Base-by-base conservation (phyloP, 2,329 filamentous ascomycete species). In the Exophiala sp. region DNA sequence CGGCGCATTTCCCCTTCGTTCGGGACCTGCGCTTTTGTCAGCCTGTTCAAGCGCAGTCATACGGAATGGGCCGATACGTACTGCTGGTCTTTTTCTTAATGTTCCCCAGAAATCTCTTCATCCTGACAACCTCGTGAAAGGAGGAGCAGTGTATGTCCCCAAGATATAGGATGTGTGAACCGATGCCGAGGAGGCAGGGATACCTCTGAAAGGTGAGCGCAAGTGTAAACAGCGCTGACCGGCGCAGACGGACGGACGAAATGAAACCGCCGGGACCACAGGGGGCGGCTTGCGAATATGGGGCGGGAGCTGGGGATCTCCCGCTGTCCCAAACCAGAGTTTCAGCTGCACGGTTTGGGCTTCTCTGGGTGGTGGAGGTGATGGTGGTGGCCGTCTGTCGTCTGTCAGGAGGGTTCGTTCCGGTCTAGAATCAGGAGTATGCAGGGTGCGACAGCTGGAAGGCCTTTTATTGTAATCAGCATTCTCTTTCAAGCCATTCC, bases 21-120 rank as follows among this genome's bases (percentile, higher is more conserved):
- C 53, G 13, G 49, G 53, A 37, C 49, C 56, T 58, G 35, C 43
- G 39, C 27, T 38, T 16, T 7, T 13, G 44, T 58, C 48, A 58
- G 52, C 44, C 29, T 46, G 22, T 8, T 37, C 19, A 16, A 18
- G 16, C 34, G 14, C 34, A 13, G 13, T 22, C 38, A 23, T 14
- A 18, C n/a, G 5, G 3, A 16, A 3, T 16, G 11, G 30, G 11
- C 11, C 30, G 39, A 3, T 13, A 7, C 49, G 40, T 55, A 56
- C 54, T 57, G 30, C 39, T 43, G n/a, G 39, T 52, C 49, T 58
- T 58, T 47, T 55, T 58, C 29, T 58, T 58, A 46, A 58, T 58
- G 37, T 48, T 56, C 18, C 53, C 56, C 27, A 58, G 41, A 14
- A 58, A 51, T 42, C 52, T 53, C 52, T 56, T 58, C 56, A 58